phyloP scores from a whole-genome alignment of 2,329 filamentous ascomycete genomes.

The Penicillium brasilianum region DNA sequence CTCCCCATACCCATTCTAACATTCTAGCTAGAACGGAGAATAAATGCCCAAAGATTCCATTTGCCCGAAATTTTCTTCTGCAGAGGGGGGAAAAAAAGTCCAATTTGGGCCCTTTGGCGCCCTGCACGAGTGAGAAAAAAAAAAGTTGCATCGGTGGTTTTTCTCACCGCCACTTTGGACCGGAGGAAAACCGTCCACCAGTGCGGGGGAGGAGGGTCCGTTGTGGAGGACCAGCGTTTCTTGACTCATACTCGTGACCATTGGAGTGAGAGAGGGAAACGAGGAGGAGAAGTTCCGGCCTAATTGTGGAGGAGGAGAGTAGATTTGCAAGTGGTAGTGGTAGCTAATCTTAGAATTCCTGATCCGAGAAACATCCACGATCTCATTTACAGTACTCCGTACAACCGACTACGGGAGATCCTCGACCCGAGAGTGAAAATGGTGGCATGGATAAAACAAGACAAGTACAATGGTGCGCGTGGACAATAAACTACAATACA shows the following conservation, averaged over 20 bases:
- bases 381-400: not conserved
- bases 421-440: not conserved
- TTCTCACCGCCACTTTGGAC: constrained; percentile 33
- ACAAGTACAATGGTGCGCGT: constrained; percentile 3
- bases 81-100: not conserved
- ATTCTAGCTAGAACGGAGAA: not conserved
- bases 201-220: constrained; percentile 21
- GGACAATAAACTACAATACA: constrained; percentile 22
- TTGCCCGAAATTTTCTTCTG: not conserved
- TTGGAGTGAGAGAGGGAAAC: not conserved
- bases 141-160: constrained; percentile 1
- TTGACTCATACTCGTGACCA: constrained; percentile 16
- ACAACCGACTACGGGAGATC: not conserved
- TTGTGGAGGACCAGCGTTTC: constrained; percentile 13
- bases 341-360: not conserved
- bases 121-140: constrained; percentile 20
- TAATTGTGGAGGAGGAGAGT: not conserved
- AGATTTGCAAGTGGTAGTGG: too few relatives aligned
- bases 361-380: too few relatives aligned
- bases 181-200: constrained; percentile 17
- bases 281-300: not conserved
- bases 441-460: not conserved
- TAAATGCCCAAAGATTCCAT: not conserved
- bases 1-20: too few relatives aligned
- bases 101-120: constrained; percentile 12